Percentiles rank a stretch among this genome's conserved stretches.
Conservation (phyloP, 1,284 basidiomycete species). For the Boletus albobrunnescens region DNA sequence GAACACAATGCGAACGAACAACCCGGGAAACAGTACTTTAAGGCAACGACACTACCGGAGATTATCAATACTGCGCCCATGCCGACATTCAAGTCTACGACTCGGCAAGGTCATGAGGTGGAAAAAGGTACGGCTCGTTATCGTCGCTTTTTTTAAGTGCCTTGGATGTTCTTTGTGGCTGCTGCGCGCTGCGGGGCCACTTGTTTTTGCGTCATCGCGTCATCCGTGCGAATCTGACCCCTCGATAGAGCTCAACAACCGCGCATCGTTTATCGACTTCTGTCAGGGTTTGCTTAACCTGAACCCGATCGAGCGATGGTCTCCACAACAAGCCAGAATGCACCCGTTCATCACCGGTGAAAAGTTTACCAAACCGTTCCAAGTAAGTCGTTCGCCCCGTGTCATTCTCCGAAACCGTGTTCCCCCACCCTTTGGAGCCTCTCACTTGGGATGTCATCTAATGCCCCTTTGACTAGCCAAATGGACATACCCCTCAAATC, state of each 20-base stretch:
- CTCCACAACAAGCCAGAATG: constrained; percentile 91
- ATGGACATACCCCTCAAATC: constrained; percentile 38
- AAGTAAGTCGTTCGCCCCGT: constrained; percentile 50
- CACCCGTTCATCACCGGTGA: constrained; percentile 99
- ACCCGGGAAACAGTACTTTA: constrained; percentile 98
- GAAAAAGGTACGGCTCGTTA: constrained; percentile 71
- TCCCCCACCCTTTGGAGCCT: too few relatives aligned
- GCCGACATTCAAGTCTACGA: constrained; percentile 68
- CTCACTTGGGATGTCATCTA: constrained; percentile 13
- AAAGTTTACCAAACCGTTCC: constrained; percentile 85
- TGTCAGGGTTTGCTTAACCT: constrained; percentile 91
- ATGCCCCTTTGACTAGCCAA: constrained; percentile 41
- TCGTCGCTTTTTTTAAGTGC: not conserved
- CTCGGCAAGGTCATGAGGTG: constrained; percentile 79
- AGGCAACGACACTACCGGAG: constrained; percentile 88
- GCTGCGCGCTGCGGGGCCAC: not conserved
- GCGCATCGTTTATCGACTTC: constrained; percentile 96
- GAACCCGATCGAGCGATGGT: constrained; percentile 95
- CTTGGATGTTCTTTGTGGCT: constrained; percentile 9
- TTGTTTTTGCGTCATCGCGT: constrained; percentile 13
- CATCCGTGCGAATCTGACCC: constrained; percentile 18
- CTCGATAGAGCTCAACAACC: constrained; percentile 83
- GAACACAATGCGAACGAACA: constrained; percentile 96
- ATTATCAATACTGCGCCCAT: constrained; percentile 95
- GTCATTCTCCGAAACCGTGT: not conserved